These are phyloP conservation scores for Cordyceps tenuipes DNA, from an alignment of 2,329 filamentous ascomycete genomes.

Conservation along the genomic window DNA sequence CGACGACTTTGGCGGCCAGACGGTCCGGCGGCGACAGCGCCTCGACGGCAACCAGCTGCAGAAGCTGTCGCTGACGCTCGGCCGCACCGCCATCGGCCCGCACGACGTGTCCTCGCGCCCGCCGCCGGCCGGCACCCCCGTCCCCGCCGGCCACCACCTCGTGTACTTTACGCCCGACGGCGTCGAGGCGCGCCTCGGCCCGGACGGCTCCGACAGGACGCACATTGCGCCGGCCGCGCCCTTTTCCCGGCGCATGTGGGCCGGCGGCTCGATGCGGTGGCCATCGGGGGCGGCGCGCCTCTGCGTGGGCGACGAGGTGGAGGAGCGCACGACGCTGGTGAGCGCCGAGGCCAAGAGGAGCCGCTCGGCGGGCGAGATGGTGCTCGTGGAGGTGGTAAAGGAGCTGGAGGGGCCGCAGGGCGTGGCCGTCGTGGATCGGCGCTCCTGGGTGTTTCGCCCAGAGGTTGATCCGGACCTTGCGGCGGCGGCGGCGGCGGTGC, in stretches of 20 bases:
- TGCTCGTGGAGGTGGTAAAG: constrained; percentile 57
- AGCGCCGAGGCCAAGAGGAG: constrained; percentile 47
- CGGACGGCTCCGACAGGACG: constrained; percentile 51
- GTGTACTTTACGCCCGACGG: constrained; percentile 54
- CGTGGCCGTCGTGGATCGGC: constrained; percentile 43
- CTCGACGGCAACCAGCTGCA: constrained; percentile 57
- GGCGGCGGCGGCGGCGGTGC: constrained; percentile 13
- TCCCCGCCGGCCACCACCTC: constrained; percentile 54
- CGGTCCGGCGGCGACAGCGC: constrained; percentile 32
- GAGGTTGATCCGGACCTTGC: constrained; percentile 19
- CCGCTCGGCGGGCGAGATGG: constrained; percentile 49
- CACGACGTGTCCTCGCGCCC: constrained; percentile 29
- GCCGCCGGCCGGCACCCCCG: constrained; percentile 34
- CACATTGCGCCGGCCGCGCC: constrained; percentile 52
- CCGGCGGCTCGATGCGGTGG: constrained; percentile 52
- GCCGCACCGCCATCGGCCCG: constrained; percentile 34
- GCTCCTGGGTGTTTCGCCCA: constrained; percentile 41
- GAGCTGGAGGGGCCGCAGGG: constrained; percentile 44
- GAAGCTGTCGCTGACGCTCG: constrained; percentile 50
- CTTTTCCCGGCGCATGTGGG: constrained; percentile 61
- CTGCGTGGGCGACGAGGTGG: constrained; percentile 45
- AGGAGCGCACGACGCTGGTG: constrained; percentile 48
- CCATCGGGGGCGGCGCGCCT: constrained; percentile 21
- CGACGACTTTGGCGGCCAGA: constrained; percentile 21
- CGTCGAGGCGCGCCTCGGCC: constrained; percentile 44